These are phyloP conservation scores for Fonsecaea multimorphosa DNA, from an alignment of 2,329 filamentous ascomycete species.

Conservation along the genomic window DNA sequence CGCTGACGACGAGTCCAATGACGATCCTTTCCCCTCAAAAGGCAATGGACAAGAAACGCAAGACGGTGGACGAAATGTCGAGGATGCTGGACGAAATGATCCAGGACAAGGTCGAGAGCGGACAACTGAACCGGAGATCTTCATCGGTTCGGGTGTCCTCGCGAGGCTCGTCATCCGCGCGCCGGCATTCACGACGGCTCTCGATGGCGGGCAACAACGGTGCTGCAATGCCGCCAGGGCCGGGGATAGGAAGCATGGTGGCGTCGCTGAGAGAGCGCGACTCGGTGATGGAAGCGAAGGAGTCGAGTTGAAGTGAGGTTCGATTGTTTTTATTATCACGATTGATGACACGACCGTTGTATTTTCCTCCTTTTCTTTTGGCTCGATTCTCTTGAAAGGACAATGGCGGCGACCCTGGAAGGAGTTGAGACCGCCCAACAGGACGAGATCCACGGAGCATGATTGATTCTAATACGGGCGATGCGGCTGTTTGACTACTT, in stretches of 20 bases:
- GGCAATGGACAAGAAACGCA: conserved; percentile 60
- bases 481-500: conserved; percentile 8
- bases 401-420: conserved; percentile 4
- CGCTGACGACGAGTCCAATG: conserved; percentile 38
- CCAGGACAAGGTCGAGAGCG: conserved; percentile 79
- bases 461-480: conserved; percentile 22
- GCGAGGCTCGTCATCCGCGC: conserved; percentile 42
- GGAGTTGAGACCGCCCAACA: conserved; percentile 13
- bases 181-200: conserved; percentile 39
- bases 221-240: conserved; percentile 19
- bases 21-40: conserved; percentile 45
- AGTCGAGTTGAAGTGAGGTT: conserved; percentile 29
- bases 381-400: neutral
- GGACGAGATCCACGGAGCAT: conserved; percentile 23
- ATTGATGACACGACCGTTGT: conserved; percentile 27
- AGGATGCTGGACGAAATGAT: conserved; percentile 97
- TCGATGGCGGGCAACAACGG: conserved; percentile 26
- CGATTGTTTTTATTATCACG: conserved; percentile 32
- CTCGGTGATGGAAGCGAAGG: conserved; percentile 32
- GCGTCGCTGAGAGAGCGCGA: conserved; percentile 37
- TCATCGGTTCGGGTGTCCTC: conserved; percentile 67
- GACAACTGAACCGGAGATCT: conserved; percentile 70
- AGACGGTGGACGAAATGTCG: conserved; percentile 89
- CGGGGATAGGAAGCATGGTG: conserved; percentile 41
- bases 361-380: conserved; percentile 15